phyloP scores from a whole-genome alignment of 345 rosid genomes.

The Psidium friedrichsthalianum region DNA sequence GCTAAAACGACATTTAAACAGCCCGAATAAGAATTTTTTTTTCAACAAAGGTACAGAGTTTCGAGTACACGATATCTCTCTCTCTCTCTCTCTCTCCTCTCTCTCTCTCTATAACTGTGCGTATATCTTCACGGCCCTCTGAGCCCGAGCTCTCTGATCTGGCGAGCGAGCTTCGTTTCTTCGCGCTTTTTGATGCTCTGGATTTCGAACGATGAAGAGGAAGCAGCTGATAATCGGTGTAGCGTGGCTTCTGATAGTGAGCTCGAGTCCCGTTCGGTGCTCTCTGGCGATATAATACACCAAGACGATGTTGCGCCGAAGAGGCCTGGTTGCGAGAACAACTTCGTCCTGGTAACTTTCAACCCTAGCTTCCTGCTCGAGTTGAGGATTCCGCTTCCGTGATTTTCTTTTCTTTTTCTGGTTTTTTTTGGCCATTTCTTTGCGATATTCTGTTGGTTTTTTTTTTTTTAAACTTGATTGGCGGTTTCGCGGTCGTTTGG shows the following conservation, averaged over 20 bases:
- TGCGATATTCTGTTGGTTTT: not conserved
- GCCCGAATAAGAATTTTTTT: not conserved
- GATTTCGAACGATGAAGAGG: not conserved
- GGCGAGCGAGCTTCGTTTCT: not conserved
- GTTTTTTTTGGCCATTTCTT: not conserved
- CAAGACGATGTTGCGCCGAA: constrained; percentile 64
- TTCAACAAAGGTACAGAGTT: not conserved
- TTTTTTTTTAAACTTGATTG: not conserved
- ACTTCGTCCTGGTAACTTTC: constrained; percentile 68
- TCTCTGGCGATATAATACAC: constrained; percentile 89
- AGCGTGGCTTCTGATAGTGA: constrained; percentile 10
- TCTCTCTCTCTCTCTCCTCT: not conserved
- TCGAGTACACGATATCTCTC: not conserved
- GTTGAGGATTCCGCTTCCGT: not conserved
- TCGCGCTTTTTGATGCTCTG: not conserved
- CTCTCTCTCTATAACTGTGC: not conserved
- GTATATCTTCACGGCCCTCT: not conserved
- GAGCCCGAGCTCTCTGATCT: not conserved
- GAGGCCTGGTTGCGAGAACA: constrained; percentile 79
- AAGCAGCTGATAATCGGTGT: not conserved
- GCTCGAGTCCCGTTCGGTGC: constrained; percentile 15
- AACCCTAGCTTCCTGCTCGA: not conserved
- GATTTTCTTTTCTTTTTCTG: not conserved
- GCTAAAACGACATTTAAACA: not conserved
- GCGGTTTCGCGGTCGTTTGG: not conserved